A percentile compares a stretch with the other conserved stretches of the same genome.
These are phyloP conservation scores for Sordaria brevicollis DNA, from an alignment of 495 filamentous ascomycete genomes.

Conservation along the genomic window DNA sequence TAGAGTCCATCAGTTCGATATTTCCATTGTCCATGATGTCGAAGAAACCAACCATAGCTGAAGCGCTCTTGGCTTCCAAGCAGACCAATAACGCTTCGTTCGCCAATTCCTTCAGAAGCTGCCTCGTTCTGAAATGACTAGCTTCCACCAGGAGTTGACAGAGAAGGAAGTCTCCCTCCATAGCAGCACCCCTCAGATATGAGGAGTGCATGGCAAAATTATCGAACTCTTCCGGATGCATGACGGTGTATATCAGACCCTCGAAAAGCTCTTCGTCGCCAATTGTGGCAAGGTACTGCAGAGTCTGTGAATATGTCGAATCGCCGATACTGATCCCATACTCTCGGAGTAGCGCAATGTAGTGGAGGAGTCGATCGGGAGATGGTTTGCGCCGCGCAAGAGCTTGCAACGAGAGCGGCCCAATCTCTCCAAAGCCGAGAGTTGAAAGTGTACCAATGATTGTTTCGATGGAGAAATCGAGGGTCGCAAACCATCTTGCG, in stretches of 20 bases:
- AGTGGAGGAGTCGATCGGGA: constrained; percentile 39
- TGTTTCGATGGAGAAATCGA: constrained; percentile 49
- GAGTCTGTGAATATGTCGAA: constrained; percentile 47
- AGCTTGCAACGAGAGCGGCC: constrained; percentile 61
- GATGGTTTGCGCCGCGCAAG: constrained; percentile 52
- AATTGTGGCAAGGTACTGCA: constrained; percentile 47
- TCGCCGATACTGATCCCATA: constrained; percentile 48
- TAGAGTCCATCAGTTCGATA: neutral
- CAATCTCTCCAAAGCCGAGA: constrained; percentile 55
- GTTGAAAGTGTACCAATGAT: constrained; percentile 53
- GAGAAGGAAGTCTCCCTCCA: constrained; percentile 18
- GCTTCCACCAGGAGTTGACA: constrained; percentile 21
- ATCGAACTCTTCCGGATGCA: constrained; percentile 67
- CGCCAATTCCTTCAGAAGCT: neutral
- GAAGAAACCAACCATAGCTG: constrained; percentile 14
- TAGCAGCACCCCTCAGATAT: constrained; percentile 13
- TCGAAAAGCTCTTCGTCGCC: constrained; percentile 46
- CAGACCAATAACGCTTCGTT: constrained; percentile 3
- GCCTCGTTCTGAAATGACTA: neutral
- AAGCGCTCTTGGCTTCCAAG: neutral
- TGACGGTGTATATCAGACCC: constrained; percentile 54
- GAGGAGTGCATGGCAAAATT: constrained; percentile 47
- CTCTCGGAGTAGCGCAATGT: constrained; percentile 45
- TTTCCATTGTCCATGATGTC: constrained; percentile 18
- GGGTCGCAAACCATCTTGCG: constrained; percentile 59